Conservation (phyloP, 257 asterid genomes). For the Solanum sitiens region DNA sequence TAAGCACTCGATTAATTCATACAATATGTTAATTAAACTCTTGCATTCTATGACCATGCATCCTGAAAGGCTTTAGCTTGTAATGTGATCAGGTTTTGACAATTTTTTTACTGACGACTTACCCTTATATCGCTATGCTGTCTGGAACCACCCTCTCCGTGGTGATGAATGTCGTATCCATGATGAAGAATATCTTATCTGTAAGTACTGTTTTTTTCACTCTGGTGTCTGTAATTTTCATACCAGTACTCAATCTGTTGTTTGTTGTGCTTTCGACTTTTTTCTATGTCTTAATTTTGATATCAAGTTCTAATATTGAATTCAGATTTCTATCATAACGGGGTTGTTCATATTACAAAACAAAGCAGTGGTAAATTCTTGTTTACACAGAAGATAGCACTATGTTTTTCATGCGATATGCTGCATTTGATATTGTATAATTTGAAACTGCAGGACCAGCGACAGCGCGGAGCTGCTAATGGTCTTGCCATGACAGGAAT, state of each 20-base stretch:
- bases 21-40: neutral
- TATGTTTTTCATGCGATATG: neutral
- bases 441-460: conserved; percentile 39
- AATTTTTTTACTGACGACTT: conserved; percentile 51
- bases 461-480: conserved; percentile 81
- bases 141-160: conserved; percentile 40
- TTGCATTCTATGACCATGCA: neutral
- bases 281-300: neutral
- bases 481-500: conserved; percentile 80
- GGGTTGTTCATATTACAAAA: conserved; percentile 70
- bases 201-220: conserved; percentile 27
- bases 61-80: neutral
- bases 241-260: neutral
- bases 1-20: conserved; percentile 4
- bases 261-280: neutral
- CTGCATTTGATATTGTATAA: neutral
- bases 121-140: conserved; percentile 57
- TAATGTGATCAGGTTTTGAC: conserved; percentile 36
- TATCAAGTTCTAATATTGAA: neutral
- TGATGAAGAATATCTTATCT: conserved; percentile 53
- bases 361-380: conserved; percentile 57
- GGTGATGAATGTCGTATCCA: conserved; percentile 54
- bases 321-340: conserved; percentile 62
- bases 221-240: neutral
- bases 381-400: neutral